Evolutionary conservation across 768 basidiomycete species (phyloP).

Genomic region (Dendrothele bispora): DNA sequence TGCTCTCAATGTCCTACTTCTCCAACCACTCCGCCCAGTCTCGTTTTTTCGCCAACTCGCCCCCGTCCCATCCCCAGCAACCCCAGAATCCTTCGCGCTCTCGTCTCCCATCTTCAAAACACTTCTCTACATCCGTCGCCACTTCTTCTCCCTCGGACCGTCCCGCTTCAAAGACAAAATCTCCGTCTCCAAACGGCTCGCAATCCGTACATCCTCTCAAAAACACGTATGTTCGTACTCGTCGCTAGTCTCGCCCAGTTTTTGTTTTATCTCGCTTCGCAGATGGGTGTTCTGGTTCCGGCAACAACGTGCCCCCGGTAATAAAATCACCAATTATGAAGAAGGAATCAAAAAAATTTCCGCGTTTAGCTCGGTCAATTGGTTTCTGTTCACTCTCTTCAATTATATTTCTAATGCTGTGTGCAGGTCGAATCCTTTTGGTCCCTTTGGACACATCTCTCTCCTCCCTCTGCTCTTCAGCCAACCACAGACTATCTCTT

Average conservation of each 20-base stretch:
- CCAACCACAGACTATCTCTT: slow-evolving; percentile 94
- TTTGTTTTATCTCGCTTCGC: slow-evolving; percentile 21
- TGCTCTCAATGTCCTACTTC: slow-evolving; percentile 64
- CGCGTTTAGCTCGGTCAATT: slow-evolving; percentile 75
- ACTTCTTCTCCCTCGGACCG: slow-evolving; percentile 43
- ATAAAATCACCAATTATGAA: slow-evolving; percentile 88
- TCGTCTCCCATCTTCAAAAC: slow-evolving; percentile 63
- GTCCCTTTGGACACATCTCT: slow-evolving; percentile 90
- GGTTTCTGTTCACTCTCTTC: not conserved
- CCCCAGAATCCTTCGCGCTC: slow-evolving; percentile 28
- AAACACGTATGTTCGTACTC: slow-evolving; percentile 83
- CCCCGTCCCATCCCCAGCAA: slow-evolving; percentile 19
- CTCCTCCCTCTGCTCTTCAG: slow-evolving; percentile 77
- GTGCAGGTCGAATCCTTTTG: slow-evolving; percentile 90
- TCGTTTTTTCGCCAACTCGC: slow-evolving; percentile 60
- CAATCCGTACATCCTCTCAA: slow-evolving; percentile 62
- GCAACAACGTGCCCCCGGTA: slow-evolving; percentile 86
- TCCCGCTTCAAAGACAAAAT: slow-evolving; percentile 40
- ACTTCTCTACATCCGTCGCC: slow-evolving; percentile 66
- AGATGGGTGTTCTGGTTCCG: slow-evolving; percentile 95
- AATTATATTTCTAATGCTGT: not conserved
- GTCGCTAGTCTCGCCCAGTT: slow-evolving; percentile 14
- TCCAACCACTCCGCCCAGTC: slow-evolving; percentile 81
- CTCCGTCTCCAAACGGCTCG: slow-evolving; percentile 35
- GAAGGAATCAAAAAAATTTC: slow-evolving; percentile 94